A percentile compares a stretch with the other conserved stretches of the same genome.
These are phyloP conservation scores for Eimeria brunetti DNA, from an alignment of 169 alveolate species.

Conservation along the genomic window DNA sequence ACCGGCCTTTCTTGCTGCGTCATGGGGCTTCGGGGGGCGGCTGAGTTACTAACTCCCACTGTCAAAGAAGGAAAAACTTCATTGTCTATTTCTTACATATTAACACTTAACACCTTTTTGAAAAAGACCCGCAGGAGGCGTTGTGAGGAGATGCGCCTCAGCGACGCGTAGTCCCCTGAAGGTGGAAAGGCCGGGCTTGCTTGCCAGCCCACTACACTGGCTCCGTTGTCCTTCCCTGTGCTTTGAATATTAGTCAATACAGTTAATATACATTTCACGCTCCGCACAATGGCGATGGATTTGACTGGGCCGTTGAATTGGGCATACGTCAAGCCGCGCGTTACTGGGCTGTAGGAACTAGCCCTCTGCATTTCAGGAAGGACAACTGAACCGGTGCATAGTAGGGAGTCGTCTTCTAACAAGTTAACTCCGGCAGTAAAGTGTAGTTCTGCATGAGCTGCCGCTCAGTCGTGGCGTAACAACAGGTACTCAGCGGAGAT, in stretches of 20 bases:
- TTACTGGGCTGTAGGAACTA: not conserved
- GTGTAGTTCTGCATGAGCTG: not conserved
- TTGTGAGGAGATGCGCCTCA: slow-evolving; percentile 19
- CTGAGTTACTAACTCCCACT: not conserved
- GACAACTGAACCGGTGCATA: not conserved
- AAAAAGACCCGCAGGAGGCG: not conserved
- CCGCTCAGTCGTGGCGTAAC: not conserved
- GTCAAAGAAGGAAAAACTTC: not conserved
- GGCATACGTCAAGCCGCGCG: not conserved
- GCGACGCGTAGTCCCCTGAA: not conserved
- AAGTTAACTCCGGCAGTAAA: not conserved
- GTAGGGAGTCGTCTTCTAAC: not conserved
- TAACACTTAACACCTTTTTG: not conserved
- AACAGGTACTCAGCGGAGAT: not conserved
- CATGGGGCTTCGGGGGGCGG: slow-evolving; percentile 45
- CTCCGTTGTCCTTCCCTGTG: not conserved
- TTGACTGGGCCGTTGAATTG: not conserved
- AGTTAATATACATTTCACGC: not conserved
- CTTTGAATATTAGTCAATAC: not conserved
- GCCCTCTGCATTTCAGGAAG: too few species aligned
- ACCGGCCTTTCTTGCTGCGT: not conserved
- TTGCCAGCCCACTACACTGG: not conserved
- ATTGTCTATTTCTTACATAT: not conserved
- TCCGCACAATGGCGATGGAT: not conserved
- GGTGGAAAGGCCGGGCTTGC: slow-evolving; percentile 6